Evolutionary conservation across 2,329 filamentous ascomycete species (phyloP).

Genomic region (Trichoderma endophyticum): DNA sequence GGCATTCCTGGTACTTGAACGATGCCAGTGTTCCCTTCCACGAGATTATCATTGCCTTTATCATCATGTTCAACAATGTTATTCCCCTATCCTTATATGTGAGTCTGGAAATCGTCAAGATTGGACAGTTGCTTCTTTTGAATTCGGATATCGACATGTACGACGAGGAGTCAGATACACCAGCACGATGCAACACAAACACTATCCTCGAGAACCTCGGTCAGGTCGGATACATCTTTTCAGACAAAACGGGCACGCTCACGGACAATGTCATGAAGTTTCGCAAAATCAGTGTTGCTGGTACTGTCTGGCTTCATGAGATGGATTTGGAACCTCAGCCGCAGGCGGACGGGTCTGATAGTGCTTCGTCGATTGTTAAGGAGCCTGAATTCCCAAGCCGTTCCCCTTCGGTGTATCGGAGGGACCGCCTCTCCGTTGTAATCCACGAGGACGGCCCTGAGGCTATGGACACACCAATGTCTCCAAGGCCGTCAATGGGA

Average conservation of each 20-base stretch:
- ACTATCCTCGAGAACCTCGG: conserved; percentile 94
- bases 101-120: conserved; percentile 81
- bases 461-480: conserved; percentile 24
- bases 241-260: conserved; percentile 90
- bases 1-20: conserved; percentile 70
- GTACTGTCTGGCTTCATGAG: conserved; percentile 85
- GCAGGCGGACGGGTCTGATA: conserved; percentile 22
- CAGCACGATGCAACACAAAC: conserved; percentile 85
- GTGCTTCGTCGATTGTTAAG: background rate
- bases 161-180: conserved; percentile 76
- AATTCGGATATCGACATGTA: conserved; percentile 88
- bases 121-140: conserved; percentile 73
- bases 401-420: conserved; percentile 30
- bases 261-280: conserved; percentile 97
- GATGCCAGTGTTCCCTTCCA: conserved; percentile 70
- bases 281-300: conserved; percentile 84
- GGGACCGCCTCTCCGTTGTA: conserved; percentile 28
- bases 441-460: conserved; percentile 31
- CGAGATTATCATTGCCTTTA: conserved; percentile 81
- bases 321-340: conserved; percentile 55
- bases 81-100: conserved; percentile 90
- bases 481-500: conserved; percentile 32
- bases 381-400: conserved; percentile 15
- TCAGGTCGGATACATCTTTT: conserved; percentile 86
- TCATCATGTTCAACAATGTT: conserved; percentile 97